A percentile compares a stretch with the other conserved stretches of the same genome.
Evolutionary conservation across 345 rosid species (phyloP).

Genomic region (Mallotus nudiflorus): DNA sequence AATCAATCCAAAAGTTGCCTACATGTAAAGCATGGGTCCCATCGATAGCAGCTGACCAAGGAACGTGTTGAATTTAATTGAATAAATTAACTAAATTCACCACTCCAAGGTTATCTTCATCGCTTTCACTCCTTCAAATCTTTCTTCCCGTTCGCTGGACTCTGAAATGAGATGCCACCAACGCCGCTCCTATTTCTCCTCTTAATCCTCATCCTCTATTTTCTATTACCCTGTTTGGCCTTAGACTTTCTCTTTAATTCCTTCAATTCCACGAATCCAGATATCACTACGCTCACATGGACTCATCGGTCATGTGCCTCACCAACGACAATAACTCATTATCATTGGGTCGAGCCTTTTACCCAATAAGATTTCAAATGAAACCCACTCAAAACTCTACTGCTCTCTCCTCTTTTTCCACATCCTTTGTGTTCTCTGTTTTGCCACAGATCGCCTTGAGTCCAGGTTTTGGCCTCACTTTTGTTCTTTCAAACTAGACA

Average conservation of each 20-base stretch:
- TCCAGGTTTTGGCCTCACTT: slow-evolving; percentile 84
- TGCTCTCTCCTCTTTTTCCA: slow-evolving; percentile 64
- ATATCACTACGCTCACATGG: slow-evolving; percentile 54
- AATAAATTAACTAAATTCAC: no score
- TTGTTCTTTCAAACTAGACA: slow-evolving; percentile 75
- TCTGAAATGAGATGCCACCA: slow-evolving; percentile 17
- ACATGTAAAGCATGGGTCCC: no score
- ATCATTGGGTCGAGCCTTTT: slow-evolving; percentile 65
- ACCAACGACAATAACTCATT: slow-evolving; percentile 56
- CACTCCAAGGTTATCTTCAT: neutral
- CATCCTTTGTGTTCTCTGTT: slow-evolving; percentile 56
- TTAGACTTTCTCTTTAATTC: slow-evolving; percentile 65
- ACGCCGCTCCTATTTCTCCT: slow-evolving; percentile 9
- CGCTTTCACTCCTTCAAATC: neutral
- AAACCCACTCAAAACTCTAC: slow-evolving; percentile 46
- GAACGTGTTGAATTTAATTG: no score
- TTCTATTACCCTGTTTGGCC: slow-evolving; percentile 7
- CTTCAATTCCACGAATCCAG: slow-evolving; percentile 41
- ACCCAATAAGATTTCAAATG: slow-evolving; percentile 51
- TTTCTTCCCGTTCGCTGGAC: neutral
- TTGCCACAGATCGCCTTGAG: slow-evolving; percentile 54
- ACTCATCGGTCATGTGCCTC: slow-evolving; percentile 57
- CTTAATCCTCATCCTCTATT: slow-evolving; percentile 11
- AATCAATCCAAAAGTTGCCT: no score
- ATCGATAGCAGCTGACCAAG: no score